Percentiles rank a stretch among this genome's conserved stretches.
Evolutionary conservation across 75 land plant species (phyloP).

Genomic region (Cryptomeria japonica): DNA sequence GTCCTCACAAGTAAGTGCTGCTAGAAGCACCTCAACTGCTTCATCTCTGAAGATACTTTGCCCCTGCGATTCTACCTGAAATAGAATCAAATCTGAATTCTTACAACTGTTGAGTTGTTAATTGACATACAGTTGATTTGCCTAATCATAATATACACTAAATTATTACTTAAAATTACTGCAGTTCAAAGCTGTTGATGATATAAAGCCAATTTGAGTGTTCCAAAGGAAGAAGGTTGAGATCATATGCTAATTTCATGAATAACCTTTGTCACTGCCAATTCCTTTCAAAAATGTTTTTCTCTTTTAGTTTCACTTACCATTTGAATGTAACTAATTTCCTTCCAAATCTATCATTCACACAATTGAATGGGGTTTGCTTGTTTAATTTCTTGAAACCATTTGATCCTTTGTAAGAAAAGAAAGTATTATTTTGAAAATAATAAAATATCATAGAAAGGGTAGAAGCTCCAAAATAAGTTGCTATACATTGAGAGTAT

Average conservation of each 20-base stretch:
- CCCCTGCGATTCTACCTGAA: constrained; percentile 45
- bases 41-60: constrained; percentile 56
- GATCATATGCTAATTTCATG: background rate
- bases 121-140: background rate
- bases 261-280: background rate
- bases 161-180: background rate
- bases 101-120: background rate
- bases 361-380: background rate
- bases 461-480: background rate
- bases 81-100: background rate
- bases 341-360: background rate
- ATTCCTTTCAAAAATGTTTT: background rate
- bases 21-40: constrained; percentile 49
- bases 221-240: background rate
- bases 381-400: background rate
- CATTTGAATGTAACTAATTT: background rate
- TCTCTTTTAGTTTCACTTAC: background rate
- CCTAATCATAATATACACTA: background rate
- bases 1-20: constrained; percentile 39
- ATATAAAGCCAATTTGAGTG: background rate
- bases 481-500: background rate
- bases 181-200: background rate
- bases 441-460: background rate
- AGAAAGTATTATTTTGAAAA: background rate
- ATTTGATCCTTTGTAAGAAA: background rate